Base-by-base conservation (phyloP, 257 asterid genomes). In the Rehmannia glutinosa region DNA sequence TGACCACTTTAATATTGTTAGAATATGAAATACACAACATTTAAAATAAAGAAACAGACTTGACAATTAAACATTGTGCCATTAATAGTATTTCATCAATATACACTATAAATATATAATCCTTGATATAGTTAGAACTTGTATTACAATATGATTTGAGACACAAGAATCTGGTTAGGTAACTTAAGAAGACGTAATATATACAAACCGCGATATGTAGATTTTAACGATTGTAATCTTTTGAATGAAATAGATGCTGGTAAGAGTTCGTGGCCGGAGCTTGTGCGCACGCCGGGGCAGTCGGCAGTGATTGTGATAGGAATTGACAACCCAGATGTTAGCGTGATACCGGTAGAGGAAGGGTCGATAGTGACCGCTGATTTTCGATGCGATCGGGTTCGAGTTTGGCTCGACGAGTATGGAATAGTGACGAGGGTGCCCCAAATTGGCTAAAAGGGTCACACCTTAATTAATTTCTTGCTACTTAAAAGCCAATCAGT, bases 341-440 rank as follows among this genome's bases (percentile, higher is more conserved):
- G 50, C 11, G 74, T 62, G 46, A 17, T 8, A 19, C 66, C 52
- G 0, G 71, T 64, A 27, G 65, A 66, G 23, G 81, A 71, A 52
- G 77, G 81, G 41, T 58, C 42, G 81, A 13, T 76, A 62, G 77
- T 66, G 62, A 76, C 74, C 0, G 41, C 43, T 1, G 81, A 76
- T 53, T 76, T 76, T 12, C 70, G 71, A 17, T 76, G 81, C 16
- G 77, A 76, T 60, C 58, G 81, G 23, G 78, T 73, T 41, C 47
- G 78, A 2, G 74, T 76, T 51, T 71, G 81, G 81, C n/a, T 76
- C 12, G 54, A 76, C 3, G 51, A 65, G 16, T 23, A 76, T n/a
- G 81, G 71, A 23, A 16, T 51, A 1, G 81, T 71, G 27, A 76
- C 51, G 6, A 35, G 3, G 33, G 74, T 65, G 23, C 81, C 81